A percentile compares a stretch with the other conserved stretches of the same genome.
phyloP scores from a whole-genome alignment of 352 stramenopile species.

The Globisporangium spinosum region DNA sequence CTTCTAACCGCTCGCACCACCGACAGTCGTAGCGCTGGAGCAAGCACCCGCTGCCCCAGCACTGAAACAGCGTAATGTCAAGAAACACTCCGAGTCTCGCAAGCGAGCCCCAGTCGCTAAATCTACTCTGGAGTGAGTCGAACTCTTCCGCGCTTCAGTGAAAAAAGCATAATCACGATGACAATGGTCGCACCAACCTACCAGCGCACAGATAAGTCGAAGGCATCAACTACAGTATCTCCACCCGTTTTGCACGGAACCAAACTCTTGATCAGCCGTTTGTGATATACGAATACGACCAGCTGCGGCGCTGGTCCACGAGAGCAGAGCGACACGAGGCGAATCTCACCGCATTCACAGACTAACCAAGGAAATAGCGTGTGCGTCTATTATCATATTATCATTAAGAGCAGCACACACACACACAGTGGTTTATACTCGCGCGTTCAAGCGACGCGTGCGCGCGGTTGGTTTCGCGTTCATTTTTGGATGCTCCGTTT shows the following conservation, averaged over 20 bases:
- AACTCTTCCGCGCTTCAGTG: not conserved
- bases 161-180: not conserved
- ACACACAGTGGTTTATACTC: not conserved
- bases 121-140: not conserved
- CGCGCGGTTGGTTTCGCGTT: conserved; percentile 1
- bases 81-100: not conserved
- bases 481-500: conserved; percentile 1
- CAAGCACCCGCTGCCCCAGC: not conserved
- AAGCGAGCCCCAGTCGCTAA: not conserved
- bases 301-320: too few species aligned
- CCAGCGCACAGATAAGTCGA: not conserved
- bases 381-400: too few species aligned
- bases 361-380: not conserved
- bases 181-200: not conserved
- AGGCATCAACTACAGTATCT: not conserved
- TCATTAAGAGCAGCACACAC: not conserved
- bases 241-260: not conserved
- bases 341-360: not conserved
- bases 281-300: too few species aligned
- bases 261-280: not conserved
- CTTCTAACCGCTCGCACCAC: too few species aligned
- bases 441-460: conserved; percentile 5
- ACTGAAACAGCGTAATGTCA: not conserved
- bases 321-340: too few species aligned
- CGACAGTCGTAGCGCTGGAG: too few species aligned